Base-by-base conservation (phyloP, 208 protist species). In the Acanthamoeba royreba region DNA sequence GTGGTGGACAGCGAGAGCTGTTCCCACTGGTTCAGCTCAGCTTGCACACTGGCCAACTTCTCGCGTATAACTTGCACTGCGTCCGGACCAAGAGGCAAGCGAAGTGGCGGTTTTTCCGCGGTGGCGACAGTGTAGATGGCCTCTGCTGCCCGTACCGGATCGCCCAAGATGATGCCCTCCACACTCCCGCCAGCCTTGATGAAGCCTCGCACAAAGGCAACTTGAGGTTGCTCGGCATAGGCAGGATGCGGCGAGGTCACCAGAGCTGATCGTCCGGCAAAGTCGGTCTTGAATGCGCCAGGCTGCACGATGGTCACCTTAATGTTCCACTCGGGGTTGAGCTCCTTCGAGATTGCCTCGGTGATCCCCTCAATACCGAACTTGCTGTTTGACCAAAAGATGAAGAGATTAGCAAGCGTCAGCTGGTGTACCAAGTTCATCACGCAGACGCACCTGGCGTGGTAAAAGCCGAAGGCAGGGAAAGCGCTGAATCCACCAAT, bases 241-340 rank as follows among this genome's bases (percentile, higher is more conserved):
- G 53, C 92, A 19, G 81, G 49, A 92, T 69, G 19, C 7, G 77
- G 43, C n/a, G 28, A 52, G 47, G 46, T 94, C n/a, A 47, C 38
- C 1, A 81, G 42, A 45, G 46, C 11, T 7, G 40, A 69, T 25
- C 63, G 58, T 0, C 40, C 33, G 38, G 43, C 22, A 15, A 88
- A 55, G 38, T 43, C 25, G 35, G 92, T 58, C 31, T 66, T 90
- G 89, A 94, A 94, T 19, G 43, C 47, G 31, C 92, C 92, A 5
- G 83, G 92, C 89, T 92, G 46, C 35, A 94, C 47, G 28, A 94
- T 35, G 28, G 89, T 63, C 8, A 94, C 81, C 58, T 43, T 61
- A 46, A 94, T 94, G 61, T 81, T 81, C 42, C 63, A 81, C 45
- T 90, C 46, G 4, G 83, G 63, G n/a, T 87, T 87, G 9, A 87